These are phyloP conservation scores for Cornus controversa DNA, from an alignment of 148 eudicot species.

Conservation along the genomic window DNA sequence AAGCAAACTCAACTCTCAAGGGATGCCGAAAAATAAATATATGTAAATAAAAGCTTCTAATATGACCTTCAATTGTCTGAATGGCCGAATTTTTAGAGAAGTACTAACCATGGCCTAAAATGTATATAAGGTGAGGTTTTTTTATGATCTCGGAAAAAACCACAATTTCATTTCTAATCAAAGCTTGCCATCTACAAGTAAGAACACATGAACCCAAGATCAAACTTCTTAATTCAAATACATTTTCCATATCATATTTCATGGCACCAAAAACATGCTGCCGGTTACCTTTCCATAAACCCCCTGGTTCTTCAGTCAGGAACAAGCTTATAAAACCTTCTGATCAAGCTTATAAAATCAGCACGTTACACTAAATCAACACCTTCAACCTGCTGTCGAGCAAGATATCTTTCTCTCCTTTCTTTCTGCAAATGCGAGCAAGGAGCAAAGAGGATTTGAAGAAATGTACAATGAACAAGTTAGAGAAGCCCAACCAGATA, in stretches of 20 bases:
- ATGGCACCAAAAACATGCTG: neutral
- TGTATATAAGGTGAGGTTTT: too few species aligned
- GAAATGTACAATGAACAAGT: neutral
- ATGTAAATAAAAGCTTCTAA: too few species aligned
- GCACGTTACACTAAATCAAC: conserved; percentile 12
- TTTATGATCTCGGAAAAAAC: neutral
- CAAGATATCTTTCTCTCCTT: conserved; percentile 38
- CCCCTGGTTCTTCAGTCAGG: neutral
- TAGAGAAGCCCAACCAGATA: neutral
- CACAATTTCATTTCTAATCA: neutral
- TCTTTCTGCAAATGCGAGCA: conserved; percentile 24
- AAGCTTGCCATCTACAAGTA: neutral
- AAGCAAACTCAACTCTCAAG: too few species aligned
- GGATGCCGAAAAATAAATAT: too few species aligned
- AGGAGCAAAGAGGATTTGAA: neutral
- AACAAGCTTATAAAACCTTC: neutral
- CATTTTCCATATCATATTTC: neutral
- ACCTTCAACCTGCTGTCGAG: conserved; percentile 35
- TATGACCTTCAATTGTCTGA: neutral
- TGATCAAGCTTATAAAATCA: neutral
- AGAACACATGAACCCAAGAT: too few species aligned
- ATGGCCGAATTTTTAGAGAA: neutral
- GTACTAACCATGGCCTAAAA: neutral
- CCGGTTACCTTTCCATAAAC: neutral
- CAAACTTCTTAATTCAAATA: too few species aligned